These are phyloP conservation scores for Sambucus nigra DNA, from an alignment of 129 eudicot species.

Conservation along the genomic window DNA sequence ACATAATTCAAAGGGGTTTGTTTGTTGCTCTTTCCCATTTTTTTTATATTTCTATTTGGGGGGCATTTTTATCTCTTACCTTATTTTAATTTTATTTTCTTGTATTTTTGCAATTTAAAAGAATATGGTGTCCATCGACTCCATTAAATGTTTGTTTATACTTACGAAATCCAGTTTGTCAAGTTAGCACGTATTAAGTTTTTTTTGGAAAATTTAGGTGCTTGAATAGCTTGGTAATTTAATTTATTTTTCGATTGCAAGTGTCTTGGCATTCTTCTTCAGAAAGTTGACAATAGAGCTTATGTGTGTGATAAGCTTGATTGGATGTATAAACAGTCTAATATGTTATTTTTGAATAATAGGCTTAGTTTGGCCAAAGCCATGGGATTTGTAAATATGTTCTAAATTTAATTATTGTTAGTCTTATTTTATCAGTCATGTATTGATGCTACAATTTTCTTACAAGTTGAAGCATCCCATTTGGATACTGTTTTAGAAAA, in stretches of 20 bases:
- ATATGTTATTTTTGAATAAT: slow-evolving; percentile 70
- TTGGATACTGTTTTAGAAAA: slow-evolving; percentile 92
- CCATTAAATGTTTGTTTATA: too few species aligned
- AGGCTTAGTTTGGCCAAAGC: slow-evolving; percentile 96
- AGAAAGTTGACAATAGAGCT: slow-evolving; percentile 73
- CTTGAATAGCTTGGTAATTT: slow-evolving; percentile 13
- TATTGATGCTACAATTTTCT: slow-evolving; percentile 7
- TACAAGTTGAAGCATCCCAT: slow-evolving; percentile 95
- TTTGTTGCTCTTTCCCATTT: too few species aligned
- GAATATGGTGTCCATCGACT: too few species aligned
- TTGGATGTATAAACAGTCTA: slow-evolving; percentile 80
- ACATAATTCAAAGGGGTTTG: too few species aligned
- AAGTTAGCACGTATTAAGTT: too few species aligned
- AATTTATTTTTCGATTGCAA: slow-evolving; percentile 28
- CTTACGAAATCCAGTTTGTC: not conserved
- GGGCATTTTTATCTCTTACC: too few species aligned
- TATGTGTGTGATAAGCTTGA: slow-evolving; percentile 89
- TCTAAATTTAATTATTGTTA: not conserved
- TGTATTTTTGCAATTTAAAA: too few species aligned
- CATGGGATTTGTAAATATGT: slow-evolving; percentile 76
- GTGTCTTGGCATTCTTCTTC: slow-evolving; percentile 94
- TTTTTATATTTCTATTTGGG: too few species aligned
- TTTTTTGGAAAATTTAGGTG: slow-evolving; percentile 1
- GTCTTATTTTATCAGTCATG: slow-evolving; percentile 3
- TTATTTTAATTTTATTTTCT: too few species aligned